Conservation (phyloP, 495 filamentous ascomycete genomes). For the Cercophora scortea region DNA sequence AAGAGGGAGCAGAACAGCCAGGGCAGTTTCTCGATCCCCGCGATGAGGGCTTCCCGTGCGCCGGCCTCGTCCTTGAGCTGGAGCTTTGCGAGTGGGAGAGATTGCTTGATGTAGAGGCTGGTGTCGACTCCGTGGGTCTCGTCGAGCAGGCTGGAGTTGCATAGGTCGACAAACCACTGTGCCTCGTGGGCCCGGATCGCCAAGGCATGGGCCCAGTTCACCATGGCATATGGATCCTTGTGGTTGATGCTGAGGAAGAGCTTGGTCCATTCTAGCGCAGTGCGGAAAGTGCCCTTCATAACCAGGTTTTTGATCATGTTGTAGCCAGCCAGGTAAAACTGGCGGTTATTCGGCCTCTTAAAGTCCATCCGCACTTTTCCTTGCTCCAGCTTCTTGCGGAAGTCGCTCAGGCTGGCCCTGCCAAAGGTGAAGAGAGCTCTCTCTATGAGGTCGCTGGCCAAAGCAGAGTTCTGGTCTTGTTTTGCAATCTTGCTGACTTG, state of each 20-base stretch:
- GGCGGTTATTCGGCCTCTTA: conserved; percentile 71
- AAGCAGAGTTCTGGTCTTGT: conserved; percentile 77
- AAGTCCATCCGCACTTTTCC: conserved; percentile 79
- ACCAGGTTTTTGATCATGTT: conserved; percentile 76
- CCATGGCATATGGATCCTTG: conserved; percentile 77
- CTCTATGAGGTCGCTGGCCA: conserved; percentile 82
- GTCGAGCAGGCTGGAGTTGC: conserved; percentile 48
- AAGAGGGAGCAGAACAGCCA: conserved; percentile 78
- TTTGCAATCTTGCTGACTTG: conserved; percentile 89
- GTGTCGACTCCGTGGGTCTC: conserved; percentile 41
- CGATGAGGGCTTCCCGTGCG: conserved; percentile 53
- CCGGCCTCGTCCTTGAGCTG: conserved; percentile 57
- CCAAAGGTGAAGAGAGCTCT: conserved; percentile 90
- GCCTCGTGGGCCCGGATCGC: conserved; percentile 73
- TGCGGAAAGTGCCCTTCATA: conserved; percentile 88
- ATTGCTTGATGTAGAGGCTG: conserved; percentile 56
- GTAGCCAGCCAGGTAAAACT: conserved; percentile 86
- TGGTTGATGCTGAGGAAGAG: conserved; percentile 68
- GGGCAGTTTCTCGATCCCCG: conserved; percentile 63
- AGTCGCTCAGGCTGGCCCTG: conserved; percentile 71
- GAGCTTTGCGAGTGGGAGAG: conserved; percentile 62
- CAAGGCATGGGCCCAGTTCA: conserved; percentile 71
- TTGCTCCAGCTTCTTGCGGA: conserved; percentile 62
- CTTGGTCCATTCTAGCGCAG: conserved; percentile 88
- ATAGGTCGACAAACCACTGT: conserved; percentile 65